These are phyloP conservation scores for Lichtheimia hyalospora DNA, from an alignment of 371 early-diverging fungal species.

Conservation along the genomic window DNA sequence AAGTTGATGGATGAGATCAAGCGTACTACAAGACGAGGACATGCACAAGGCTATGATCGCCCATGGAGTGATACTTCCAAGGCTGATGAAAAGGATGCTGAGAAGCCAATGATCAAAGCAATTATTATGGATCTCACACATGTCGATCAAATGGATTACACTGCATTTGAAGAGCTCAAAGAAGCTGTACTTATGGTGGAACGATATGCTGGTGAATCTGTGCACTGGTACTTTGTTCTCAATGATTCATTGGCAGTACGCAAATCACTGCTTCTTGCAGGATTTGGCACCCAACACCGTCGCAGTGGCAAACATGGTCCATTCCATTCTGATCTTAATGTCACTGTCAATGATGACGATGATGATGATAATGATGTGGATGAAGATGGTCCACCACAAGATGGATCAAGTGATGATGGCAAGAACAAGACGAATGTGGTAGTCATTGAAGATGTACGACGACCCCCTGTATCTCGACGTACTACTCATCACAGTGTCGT, in stretches of 20 bases:
- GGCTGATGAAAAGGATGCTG: conserved; percentile 16
- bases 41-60: conserved; percentile 36
- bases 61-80: conserved; percentile 46
- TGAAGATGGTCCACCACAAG: conserved; percentile 14
- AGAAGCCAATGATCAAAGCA: conserved; percentile 55
- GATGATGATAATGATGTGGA: conserved; percentile 22
- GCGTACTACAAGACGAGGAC: conserved; percentile 30
- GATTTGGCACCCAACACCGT: conserved; percentile 30
- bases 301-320: conserved; percentile 6
- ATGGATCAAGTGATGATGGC: conserved; percentile 12
- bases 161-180: conserved; percentile 72
- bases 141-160: conserved; percentile 78
- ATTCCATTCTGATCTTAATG: conserved; percentile 25
- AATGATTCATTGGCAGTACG: conserved; percentile 23
- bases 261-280: conserved; percentile 31
- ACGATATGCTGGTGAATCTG: conserved; percentile 30
- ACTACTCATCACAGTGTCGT: conserved; percentile 2
- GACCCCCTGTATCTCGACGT: conserved; percentile 6
- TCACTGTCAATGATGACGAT: conserved; percentile 17
- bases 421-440: not conserved
- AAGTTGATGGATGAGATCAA: conserved; percentile 46
- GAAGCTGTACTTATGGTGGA: conserved; percentile 44
- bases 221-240: conserved; percentile 38
- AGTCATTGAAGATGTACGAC: conserved; percentile 5
- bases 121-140: conserved; percentile 80